Evolutionary conservation across 495 filamentous ascomycete genomes (phyloP).

Genomic region (Trichodelitschia bisporula): DNA sequence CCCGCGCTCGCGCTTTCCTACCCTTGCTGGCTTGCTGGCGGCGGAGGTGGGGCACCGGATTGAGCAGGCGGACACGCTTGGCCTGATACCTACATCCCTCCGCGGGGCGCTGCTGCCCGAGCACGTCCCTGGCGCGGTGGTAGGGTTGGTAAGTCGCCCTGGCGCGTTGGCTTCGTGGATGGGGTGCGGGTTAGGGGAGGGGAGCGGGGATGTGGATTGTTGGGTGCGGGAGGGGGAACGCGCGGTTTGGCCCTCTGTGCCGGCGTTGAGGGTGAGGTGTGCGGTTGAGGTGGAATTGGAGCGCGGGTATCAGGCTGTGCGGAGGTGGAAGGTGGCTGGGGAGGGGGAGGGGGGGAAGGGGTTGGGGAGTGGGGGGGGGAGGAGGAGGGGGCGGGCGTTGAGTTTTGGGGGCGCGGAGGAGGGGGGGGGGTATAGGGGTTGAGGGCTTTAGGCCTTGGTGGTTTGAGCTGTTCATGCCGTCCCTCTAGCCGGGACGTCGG

Average conservation of each 20-base stretch:
- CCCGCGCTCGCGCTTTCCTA: not conserved
- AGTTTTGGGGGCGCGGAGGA: conserved; percentile 8
- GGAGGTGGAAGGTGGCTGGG: conserved; percentile 17
- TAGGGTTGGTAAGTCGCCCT: conserved; percentile 68
- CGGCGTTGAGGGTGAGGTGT: conserved; percentile 60
- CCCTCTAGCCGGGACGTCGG: too few relatives aligned
- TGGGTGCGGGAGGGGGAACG: conserved; percentile 73
- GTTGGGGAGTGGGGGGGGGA: conserved; percentile 4
- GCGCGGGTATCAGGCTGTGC: conserved; percentile 52
- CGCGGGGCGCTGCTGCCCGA: conserved; percentile 73
- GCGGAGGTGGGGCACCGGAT: conserved; percentile 66
- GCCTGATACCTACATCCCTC: conserved; percentile 39
- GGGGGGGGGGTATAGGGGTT: not conserved
- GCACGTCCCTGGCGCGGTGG: conserved; percentile 50
- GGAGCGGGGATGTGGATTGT: too few relatives aligned
- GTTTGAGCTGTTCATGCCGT: too few relatives aligned
- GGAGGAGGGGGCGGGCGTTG: conserved; percentile 7
- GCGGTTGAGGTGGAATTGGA: conserved; percentile 74
- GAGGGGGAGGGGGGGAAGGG: conserved; percentile 8
- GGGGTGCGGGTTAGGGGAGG: too few relatives aligned
- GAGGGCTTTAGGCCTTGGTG: too few relatives aligned
- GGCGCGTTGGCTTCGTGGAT: conserved; percentile 41
- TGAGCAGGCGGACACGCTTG: conserved; percentile 54
- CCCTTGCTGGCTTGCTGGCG: conserved; percentile 29
- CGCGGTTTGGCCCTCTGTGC: conserved; percentile 81